Conservation (phyloP, 2,329 filamentous ascomycete species). For the Lecanosticta acicola region DNA sequence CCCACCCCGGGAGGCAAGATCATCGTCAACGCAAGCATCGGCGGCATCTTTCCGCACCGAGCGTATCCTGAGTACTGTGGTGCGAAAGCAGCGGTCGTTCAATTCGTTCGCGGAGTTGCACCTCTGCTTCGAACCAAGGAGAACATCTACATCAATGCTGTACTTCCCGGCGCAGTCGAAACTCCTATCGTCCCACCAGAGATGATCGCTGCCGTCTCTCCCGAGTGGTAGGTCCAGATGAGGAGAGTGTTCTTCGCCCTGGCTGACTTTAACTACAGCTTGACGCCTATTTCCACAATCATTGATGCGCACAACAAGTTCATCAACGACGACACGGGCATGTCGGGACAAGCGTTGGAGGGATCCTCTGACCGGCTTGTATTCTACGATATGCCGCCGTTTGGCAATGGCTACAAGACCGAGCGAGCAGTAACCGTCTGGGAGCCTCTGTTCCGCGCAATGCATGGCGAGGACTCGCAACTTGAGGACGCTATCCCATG, state of each 20-base stretch:
- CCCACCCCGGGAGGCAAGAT: constrained; percentile 30
- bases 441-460: constrained; percentile 44
- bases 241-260: too few relatives aligned
- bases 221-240: constrained; percentile 16
- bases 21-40: constrained; percentile 17
- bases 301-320: constrained; percentile 44
- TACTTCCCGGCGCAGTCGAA: constrained; percentile 44
- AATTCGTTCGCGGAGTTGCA: constrained; percentile 39
- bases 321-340: constrained; percentile 39
- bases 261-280: not conserved
- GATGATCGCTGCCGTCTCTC: constrained; percentile 40
- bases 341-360: constrained; percentile 43
- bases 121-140: constrained; percentile 33
- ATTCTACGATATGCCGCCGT: constrained; percentile 34
- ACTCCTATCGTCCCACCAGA: constrained; percentile 44
- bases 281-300: constrained; percentile 42
- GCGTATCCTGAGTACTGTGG: constrained; percentile 18
- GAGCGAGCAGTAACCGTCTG: constrained; percentile 44
- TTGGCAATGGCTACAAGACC: constrained; percentile 40
- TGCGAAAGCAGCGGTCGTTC: constrained; percentile 47
- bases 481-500: constrained; percentile 38
- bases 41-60: constrained; percentile 15
- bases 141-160: constrained; percentile 37
- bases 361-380: constrained; percentile 41
- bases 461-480: constrained; percentile 41